Conservation (phyloP, 768 basidiomycete genomes). For the Termitomyces sp. region DNA sequence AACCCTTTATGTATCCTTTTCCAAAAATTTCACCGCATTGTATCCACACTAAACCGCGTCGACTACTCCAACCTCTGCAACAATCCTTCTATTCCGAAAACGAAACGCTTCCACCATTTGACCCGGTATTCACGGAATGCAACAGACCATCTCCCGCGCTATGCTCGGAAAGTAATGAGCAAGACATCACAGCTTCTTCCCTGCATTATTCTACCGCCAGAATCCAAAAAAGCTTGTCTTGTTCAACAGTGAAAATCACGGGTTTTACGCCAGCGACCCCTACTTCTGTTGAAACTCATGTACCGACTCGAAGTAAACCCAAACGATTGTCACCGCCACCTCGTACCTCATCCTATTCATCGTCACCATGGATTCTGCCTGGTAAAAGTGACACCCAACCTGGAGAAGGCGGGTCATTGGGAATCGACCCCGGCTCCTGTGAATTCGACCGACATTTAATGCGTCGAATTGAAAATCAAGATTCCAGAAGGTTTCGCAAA, state of each 20-base stretch:
- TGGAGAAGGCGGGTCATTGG: slow-evolving; percentile 27
- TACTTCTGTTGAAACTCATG: slow-evolving; percentile 4
- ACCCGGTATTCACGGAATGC: slow-evolving; percentile 3
- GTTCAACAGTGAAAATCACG: slow-evolving; percentile 27
- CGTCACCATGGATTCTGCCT: slow-evolving; percentile 31
- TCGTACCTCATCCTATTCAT: slow-evolving; percentile 27
- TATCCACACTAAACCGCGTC: slow-evolving; percentile 6
- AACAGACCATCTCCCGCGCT: background rate
- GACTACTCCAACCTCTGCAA: slow-evolving; percentile 8
- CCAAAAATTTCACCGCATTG: slow-evolving; percentile 22
- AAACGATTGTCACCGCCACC: slow-evolving; percentile 27
- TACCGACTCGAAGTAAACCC: slow-evolving; percentile 14
- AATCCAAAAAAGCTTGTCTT: slow-evolving; percentile 8
- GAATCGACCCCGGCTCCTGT: slow-evolving; percentile 25
- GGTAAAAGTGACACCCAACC: slow-evolving; percentile 24
- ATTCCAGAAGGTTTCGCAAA: slow-evolving; percentile 20
- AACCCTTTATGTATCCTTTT: slow-evolving; percentile 36
- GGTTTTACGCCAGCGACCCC: slow-evolving; percentile 29
- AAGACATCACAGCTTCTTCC: slow-evolving; percentile 1
- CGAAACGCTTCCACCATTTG: background rate
- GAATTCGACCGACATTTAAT: slow-evolving; percentile 37
- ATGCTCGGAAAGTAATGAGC: slow-evolving; percentile 1
- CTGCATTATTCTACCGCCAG: slow-evolving; percentile 4
- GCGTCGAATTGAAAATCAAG: slow-evolving; percentile 34
- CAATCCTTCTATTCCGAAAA: background rate